Evolutionary conservation across 768 basidiomycete genomes (phyloP).

Genomic region (Grammothele lineata): DNA sequence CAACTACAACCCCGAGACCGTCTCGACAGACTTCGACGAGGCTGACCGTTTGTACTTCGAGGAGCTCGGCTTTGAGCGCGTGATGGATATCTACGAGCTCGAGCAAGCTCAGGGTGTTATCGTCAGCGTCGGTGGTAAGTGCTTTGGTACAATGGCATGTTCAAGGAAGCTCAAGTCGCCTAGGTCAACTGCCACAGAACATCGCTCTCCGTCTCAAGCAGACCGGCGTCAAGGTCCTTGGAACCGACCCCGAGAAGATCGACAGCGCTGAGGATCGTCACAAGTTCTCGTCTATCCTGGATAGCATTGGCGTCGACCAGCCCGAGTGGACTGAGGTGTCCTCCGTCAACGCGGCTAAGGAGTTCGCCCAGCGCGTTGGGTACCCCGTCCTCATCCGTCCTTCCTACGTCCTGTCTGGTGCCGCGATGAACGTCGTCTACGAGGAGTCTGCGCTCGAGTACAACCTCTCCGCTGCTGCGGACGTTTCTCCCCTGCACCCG

Average conservation of each 20-base stretch:
- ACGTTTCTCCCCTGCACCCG: constrained; percentile 94
- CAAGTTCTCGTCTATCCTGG: constrained; percentile 97
- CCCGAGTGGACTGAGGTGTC: constrained; percentile 95
- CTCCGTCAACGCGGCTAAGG: constrained; percentile 84
- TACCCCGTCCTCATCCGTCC: constrained; percentile 98
- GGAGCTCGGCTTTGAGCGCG: constrained; percentile 94
- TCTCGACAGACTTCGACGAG: constrained; percentile 99
- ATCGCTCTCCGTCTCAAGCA: constrained; percentile 94
- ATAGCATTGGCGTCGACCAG: constrained; percentile 93
- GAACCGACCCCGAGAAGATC: constrained; percentile 92
- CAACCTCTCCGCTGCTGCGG: constrained; percentile 94
- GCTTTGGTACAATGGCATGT: neutral
- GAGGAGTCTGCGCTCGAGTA: constrained; percentile 87
- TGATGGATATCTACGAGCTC: constrained; percentile 99
- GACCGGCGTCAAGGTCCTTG: constrained; percentile 87
- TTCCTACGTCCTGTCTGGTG: constrained; percentile 96
- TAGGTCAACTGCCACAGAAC: constrained; percentile 97
- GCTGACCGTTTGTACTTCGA: constrained; percentile 99
- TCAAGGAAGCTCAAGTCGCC: constrained; percentile 1
- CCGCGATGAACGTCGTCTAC: constrained; percentile 98
- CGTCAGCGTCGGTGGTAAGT: constrained; percentile 92
- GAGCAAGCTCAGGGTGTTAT: constrained; percentile 91
- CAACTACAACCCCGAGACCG: constrained; percentile 99
- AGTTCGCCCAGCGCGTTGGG: constrained; percentile 83
- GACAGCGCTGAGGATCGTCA: constrained; percentile 98